Evolutionary conservation across 2,329 filamentous ascomycete species (phyloP).

Genomic region (Sphaerulina musiva): DNA sequence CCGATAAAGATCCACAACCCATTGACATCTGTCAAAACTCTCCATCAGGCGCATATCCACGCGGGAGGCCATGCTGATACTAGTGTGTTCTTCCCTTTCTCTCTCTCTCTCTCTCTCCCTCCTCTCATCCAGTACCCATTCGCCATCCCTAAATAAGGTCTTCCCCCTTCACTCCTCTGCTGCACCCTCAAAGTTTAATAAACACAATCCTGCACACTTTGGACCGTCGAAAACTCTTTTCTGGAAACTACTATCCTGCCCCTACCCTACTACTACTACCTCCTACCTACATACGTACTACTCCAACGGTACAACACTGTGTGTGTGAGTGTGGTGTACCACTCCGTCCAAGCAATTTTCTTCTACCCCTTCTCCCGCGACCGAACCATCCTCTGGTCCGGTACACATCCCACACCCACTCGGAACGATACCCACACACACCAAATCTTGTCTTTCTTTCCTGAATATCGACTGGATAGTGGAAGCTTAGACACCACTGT

Average conservation of each 20-base stretch:
- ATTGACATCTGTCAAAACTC: conserved; percentile 13
- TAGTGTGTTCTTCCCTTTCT: too few relatives aligned
- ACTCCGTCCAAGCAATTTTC: not conserved
- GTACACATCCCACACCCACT: conserved; percentile 7
- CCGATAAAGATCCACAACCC: conserved; percentile 7
- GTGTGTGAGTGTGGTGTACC: not conserved
- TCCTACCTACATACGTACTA: not conserved
- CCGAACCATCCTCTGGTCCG: not conserved
- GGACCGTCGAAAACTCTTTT: not conserved
- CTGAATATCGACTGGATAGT: conserved; percentile 3
- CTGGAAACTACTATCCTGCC: conserved; percentile 4
- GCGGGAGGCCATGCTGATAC: conserved; percentile 2
- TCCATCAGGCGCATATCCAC: conserved; percentile 3
- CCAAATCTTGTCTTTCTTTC: not conserved
- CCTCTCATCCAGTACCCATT: too few relatives aligned
- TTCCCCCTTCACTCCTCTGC: conserved; percentile 8
- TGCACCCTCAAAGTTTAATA: conserved; percentile 1
- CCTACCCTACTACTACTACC: not conserved
- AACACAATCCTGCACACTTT: not conserved
- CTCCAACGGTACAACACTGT: too few relatives aligned
- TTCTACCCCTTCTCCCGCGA: not conserved
- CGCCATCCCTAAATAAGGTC: not conserved
- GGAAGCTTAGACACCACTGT: not conserved
- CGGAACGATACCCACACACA: conserved; percentile 9
- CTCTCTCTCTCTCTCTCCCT: too few relatives aligned